Base-by-base conservation (phyloP, 2,329 filamentous ascomycete genomes). In the Colletotrichum spaethianum region DNA sequence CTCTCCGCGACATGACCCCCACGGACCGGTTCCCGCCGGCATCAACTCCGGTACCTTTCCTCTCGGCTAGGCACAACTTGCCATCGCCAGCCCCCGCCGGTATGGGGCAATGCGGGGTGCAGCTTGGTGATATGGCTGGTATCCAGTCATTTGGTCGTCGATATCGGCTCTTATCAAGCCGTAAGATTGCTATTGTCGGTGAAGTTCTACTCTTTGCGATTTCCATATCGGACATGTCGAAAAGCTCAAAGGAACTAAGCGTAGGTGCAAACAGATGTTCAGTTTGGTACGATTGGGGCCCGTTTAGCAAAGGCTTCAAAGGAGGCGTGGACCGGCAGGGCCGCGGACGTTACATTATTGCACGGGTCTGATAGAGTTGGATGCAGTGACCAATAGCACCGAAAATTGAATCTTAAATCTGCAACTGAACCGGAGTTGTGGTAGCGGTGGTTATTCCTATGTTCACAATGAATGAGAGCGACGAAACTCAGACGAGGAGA, bases 191-290 rank as follows among this genome's bases (percentile, higher is more conserved):
- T 28, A 31, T 8, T 3, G 4, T 23, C 7, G 4, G 46, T 2
- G 2, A 11, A 9, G n/a, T 11, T 14, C n/a, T 1, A 33, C 14
- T 12, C 0, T 20, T 7, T 4, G 2, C n/a, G 9, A 1, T 18
- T 1, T 14, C 11, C 31, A 36, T 9, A 20, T 23, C 18, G 4
- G 1, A 38, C 20, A n/a, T 14, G 38, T 12, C 3, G 11, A 36
- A 36, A 23, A 4, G 14, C 11, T 26, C n/a, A 3, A 11, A 6
- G 12, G 14, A 26, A 56, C 18, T 20, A 9, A 9, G 6, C 20
- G 12, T 1, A 16, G 36, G 6, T 11, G 11, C 3, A 33, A 16
- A 7, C 2, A 53, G 6, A 42, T 11, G 33, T 38, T 16, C 12
- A 20, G 20, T 55, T 18, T 20, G 28, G 31, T n/a, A 28, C 28